phyloP scores from a whole-genome alignment of 257 asterid species.

The Thymus mandschuricus region DNA sequence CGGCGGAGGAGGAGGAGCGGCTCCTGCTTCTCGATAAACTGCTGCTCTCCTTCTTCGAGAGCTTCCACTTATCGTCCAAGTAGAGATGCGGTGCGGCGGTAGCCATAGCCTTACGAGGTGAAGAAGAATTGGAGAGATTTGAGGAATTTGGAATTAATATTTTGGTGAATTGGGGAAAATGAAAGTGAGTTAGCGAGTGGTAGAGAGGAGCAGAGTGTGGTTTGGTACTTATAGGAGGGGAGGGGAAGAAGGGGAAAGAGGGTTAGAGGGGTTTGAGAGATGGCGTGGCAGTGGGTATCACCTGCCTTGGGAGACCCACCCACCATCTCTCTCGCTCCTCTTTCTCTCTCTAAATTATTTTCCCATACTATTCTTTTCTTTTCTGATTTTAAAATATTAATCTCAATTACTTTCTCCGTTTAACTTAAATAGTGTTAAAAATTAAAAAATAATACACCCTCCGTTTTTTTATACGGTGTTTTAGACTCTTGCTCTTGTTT shows the following conservation, averaged over 20 bases:
- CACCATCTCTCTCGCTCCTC: background rate
- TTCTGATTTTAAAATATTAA: too few species aligned
- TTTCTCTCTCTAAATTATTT: background rate
- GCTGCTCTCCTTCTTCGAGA: constrained; percentile 36
- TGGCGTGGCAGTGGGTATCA: constrained; percentile 55
- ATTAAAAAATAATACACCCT: too few species aligned
- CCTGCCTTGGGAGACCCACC: constrained; percentile 56
- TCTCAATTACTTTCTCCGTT: too few species aligned
- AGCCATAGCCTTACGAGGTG: constrained; percentile 21
- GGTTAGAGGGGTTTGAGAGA: background rate
- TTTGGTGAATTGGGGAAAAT: background rate
- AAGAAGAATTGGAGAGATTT: background rate
- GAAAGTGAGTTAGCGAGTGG: constrained; percentile 30
- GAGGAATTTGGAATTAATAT: background rate
- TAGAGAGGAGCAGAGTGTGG: constrained; percentile 34
- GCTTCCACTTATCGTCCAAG: constrained; percentile 48
- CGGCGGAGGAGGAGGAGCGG: constrained; percentile 30
- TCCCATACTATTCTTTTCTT: background rate
- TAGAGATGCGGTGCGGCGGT: constrained; percentile 34
- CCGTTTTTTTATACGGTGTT: too few species aligned
- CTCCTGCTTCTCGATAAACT: constrained; percentile 36
- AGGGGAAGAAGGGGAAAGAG: background rate
- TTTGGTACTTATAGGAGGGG: constrained; percentile 45
- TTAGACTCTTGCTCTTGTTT: too few species aligned
- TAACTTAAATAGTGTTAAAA: too few species aligned